These are phyloP conservation scores for Sambucus nigra DNA, from an alignment of 129 eudicot species.

Conservation along the genomic window DNA sequence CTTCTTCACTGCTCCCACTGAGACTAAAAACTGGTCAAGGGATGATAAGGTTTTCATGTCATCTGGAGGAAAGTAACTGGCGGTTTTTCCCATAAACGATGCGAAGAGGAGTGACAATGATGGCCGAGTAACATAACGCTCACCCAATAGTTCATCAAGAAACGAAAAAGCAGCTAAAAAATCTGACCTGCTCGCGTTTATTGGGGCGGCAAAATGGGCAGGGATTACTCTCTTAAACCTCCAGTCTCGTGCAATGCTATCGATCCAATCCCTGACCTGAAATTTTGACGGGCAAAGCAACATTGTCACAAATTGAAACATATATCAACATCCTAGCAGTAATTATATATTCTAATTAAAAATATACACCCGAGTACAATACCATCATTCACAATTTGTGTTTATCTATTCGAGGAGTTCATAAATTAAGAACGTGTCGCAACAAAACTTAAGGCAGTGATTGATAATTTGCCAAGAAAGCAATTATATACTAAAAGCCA, in stretches of 20 bases:
- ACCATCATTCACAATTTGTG: too few relatives aligned
- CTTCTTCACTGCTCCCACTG: slow-evolving; percentile 95
- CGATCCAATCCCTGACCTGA: slow-evolving; percentile 97
- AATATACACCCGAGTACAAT: too few relatives aligned
- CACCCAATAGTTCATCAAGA: slow-evolving; percentile 90
- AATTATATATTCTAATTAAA: neutral
- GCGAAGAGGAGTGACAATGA: slow-evolving; percentile 70
- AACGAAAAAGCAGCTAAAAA: slow-evolving; percentile 88
- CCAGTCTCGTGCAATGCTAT: slow-evolving; percentile 82
- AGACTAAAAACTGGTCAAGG: slow-evolving; percentile 87
- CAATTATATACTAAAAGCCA: too few relatives aligned
- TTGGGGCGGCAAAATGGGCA: slow-evolving; percentile 94
- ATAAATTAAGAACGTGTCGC: too few relatives aligned
- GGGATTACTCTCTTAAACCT: slow-evolving; percentile 89
- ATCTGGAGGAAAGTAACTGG: slow-evolving; percentile 95
- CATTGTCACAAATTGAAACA: too few relatives aligned
- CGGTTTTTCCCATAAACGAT: slow-evolving; percentile 85
- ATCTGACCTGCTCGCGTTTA: slow-evolving; percentile 84
- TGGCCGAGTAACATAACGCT: slow-evolving; percentile 75
- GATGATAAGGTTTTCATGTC: slow-evolving; percentile 98
- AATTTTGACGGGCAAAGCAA: neutral
- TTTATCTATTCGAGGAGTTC: too few relatives aligned
- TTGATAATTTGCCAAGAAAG: too few relatives aligned
- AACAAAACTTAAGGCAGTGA: too few relatives aligned
- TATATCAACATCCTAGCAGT: too few relatives aligned